Evolutionary conservation across 2,329 filamentous ascomycete species (phyloP), one percentile per base, ranked within the genome.

Genomic region (Aureobasidium vineae): DNA sequence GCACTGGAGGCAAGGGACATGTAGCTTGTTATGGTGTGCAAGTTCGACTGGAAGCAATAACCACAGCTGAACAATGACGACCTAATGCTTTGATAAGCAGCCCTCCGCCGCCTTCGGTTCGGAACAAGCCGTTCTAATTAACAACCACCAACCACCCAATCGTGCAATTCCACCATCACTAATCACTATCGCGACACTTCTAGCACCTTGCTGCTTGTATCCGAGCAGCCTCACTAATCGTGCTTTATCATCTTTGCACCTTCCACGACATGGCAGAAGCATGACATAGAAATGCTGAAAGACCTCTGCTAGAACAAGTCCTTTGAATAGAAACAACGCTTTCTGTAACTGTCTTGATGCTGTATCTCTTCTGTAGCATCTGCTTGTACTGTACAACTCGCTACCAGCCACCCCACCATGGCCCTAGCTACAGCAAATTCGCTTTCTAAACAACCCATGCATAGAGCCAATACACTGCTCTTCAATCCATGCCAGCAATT

Each of bases 1-100:
- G 61, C 31, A n/a, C 31, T 49, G 38, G 59, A 57, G 38, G 61
- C 68, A 45, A 54, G 60, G 41, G 65, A 65, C 41, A 65, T 64
- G 26, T 61, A 54, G 40, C 21, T 36, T 36, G 49, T 53, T 53
- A 28, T 41, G 47, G 19, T 28, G 47, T 54, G 26, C 21, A 36
- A 61, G 53, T n/a, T 6, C 6, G 33, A 33, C 41, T 61, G 28
- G 7, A 36, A 21, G 15, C 21, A 36, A 10, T 45, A 23, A 54
- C 52, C 10, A 40, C 19, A 1, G 16, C 28, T 21, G 40, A 43
- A 47, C n/a, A 63, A 52, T 53, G 47, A 63, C 59, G 31, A 43
- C 21, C 26, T 33, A n/a, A n/a, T 57, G 54, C 54, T 57, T 45
- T 31, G 40, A 31, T 59, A 59, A 59, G 54, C 54, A 57, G 15